Base-by-base conservation (phyloP, 2,329 filamentous ascomycete genomes). In the Herpomyces periplanetae region DNA sequence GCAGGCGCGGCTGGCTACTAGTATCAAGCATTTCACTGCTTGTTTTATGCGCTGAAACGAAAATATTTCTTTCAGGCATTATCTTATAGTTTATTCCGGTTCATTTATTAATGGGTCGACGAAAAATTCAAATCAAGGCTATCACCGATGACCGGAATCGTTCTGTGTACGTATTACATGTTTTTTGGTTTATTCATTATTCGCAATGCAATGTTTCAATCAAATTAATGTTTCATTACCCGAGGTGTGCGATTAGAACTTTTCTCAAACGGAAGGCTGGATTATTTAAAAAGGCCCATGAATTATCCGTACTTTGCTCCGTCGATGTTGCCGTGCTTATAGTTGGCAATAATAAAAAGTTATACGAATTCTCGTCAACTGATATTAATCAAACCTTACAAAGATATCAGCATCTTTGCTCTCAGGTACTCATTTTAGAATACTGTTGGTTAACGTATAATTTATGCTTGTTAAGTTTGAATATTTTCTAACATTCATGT, bases 91-190 rank as follows among this genome's bases (percentile, higher is more conserved):
- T 10, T 10, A 6, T 17, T 17, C 10, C 17, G 5, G 10, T 12
- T 6, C 10, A 5, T 12, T 6, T 26, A 34, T 42, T 26, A 20
- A 96, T 96, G 80, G 80, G 80, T 40, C 62, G 80, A 41, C 60
- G 80, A 52, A 96, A 96, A 57, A 96, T 96, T 38, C 80, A 91
- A 48, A 91, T 96, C 50, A 88, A 88, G 45, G 69, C 75, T 31
- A 91, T 91, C 51, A 88, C 87, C 44, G 73, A 88, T 57, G 73
- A 88, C 42, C 59, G 73, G 34, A 88, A 88, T 38, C 69, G 73
- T 38, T 87, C 73, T 33, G 73, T 88, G 73, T 88, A 69, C 42
- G 68, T 48, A 23, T 26, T 17, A 10, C 5, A 9, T 10, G 10
- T 6, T 10, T 17, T 9, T 5, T 17, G 6, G 10, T 5, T 17